phyloP scores from a whole-genome alignment of 2,329 filamentous ascomycete species.

The Aspergillus puulaauensis region DNA sequence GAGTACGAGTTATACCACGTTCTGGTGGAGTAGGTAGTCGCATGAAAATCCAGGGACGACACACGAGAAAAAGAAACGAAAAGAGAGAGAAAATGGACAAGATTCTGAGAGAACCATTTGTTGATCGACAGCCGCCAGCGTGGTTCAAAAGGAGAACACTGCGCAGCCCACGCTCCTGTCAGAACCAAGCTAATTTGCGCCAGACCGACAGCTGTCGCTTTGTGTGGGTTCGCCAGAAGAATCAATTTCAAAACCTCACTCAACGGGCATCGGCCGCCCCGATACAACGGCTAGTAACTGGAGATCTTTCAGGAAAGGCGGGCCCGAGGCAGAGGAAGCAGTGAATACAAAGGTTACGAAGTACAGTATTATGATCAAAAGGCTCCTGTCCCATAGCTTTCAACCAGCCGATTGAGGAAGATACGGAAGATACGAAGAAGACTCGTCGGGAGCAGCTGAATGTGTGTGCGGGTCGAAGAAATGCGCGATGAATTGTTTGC shows the following conservation, averaged over 20 bases:
- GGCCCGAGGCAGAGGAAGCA: not conserved
- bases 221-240: slow-evolving; percentile 5
- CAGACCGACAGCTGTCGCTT: slow-evolving; percentile 2
- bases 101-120: slow-evolving; percentile 2
- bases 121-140: slow-evolving; percentile 3
- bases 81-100: not conserved
- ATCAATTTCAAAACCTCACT: slow-evolving; percentile 1
- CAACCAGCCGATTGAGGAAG: not conserved
- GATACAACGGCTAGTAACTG: not conserved
- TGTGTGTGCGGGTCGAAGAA: slow-evolving; percentile 13
- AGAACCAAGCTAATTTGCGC: slow-evolving; percentile 10
- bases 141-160: slow-evolving; percentile 11
- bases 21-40: slow-evolving; percentile 13
- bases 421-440: not conserved
- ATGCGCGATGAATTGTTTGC: slow-evolving; percentile 25
- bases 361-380: not conserved
- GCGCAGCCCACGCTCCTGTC: slow-evolving; percentile 10
- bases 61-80: slow-evolving; percentile 5
- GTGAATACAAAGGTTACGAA: no score
- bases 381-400: not conserved
- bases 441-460: not conserved
- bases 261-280: not conserved
- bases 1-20: slow-evolving; percentile 18
- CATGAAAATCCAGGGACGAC: slow-evolving; percentile 4
- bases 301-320: not conserved